Base-by-base conservation (phyloP, 345 rosid genomes). In the Eutrema japonicum region DNA sequence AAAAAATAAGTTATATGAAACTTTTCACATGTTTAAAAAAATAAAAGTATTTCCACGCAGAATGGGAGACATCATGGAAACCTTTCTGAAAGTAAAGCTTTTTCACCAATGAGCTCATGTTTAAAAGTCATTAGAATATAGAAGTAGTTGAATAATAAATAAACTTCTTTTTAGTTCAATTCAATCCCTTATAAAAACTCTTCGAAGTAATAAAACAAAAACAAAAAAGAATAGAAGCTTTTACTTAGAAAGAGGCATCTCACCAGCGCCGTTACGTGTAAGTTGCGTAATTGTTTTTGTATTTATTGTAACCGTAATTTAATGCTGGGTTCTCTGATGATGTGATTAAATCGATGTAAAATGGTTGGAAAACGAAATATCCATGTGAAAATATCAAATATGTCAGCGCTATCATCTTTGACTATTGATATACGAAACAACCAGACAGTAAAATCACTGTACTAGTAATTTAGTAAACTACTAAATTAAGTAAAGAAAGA, bases 351-450 rank as follows among this genome's bases (percentile, higher is more conserved):
- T 37, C 64, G 40, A 73, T 64, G 71, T 35, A 2, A 54, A 26
- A 54, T 45, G 13, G 65, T 65, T 64, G 9, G 45, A 42, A 62
- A 62, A 33, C 0, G 1, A 33, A 18, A 33, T 45, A 35, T 30
- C 45, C 64, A 64, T 46, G 64, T 73, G 48, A 52, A 3, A 5
- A 16, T 47, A 30, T 32, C 40, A 54, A 22, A 9, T 6, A 16
- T 30, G 68, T 50, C 75, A 71, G 68, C 67, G 16, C 5, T 48
- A 47, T 60, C 48, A 49, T 49, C 35, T 61, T 51, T 61, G 68
- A 30, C 51, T 42, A 59, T 40, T 40, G 4, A 7, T 47, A 2
- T 41, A 41, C 32, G 30, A 64, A 46, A 7, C 33, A 3, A 45
- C 40, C 26, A 47, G 7, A 33, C n/a, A 47, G 33, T 32, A 46